These are phyloP conservation scores for Cucurbita ficifolia DNA, from an alignment of 306 rosid genomes.

Conservation along the genomic window DNA sequence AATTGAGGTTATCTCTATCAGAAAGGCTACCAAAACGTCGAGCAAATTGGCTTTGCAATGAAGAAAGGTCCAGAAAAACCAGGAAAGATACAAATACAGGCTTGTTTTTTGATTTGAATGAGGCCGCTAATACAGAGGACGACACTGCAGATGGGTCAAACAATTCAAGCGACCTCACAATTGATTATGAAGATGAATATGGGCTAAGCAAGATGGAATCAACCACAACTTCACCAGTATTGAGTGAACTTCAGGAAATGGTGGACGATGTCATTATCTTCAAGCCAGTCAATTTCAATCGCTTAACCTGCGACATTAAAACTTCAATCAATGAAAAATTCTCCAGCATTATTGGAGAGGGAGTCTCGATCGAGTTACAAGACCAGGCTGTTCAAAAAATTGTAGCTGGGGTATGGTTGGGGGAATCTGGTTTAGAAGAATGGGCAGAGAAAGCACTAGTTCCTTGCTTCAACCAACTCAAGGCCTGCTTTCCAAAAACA, in stretches of 20 bases:
- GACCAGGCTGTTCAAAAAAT: constrained; percentile 70
- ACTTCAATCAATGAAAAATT: constrained; percentile 32
- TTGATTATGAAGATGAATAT: constrained; percentile 61
- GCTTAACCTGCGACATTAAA: constrained; percentile 31
- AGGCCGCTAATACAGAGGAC: constrained; percentile 52
- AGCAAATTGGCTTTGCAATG: constrained; percentile 53
- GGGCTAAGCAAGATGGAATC: constrained; percentile 20
- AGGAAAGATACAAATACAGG: constrained; percentile 34
- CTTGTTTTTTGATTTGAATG: constrained; percentile 68
- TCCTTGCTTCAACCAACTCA: constrained; percentile 62
- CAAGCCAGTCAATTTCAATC: constrained; percentile 50
- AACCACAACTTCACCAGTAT: constrained; percentile 11
- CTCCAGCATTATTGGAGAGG: constrained; percentile 39
- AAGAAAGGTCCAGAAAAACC: constrained; percentile 47
- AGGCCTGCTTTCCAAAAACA: constrained; percentile 15
- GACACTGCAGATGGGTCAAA: constrained; percentile 64
- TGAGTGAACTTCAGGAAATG: constrained; percentile 40
- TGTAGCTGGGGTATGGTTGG: constrained; percentile 65
- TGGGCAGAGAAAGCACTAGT: constrained; percentile 62
- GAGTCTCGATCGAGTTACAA: constrained; percentile 48
- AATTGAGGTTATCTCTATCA: constrained; percentile 44
- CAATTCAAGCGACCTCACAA: constrained; percentile 86
- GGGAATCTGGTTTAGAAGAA: constrained; percentile 51
- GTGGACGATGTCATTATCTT: constrained; percentile 68
- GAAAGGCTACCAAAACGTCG: constrained; percentile 52